A percentile compares a stretch with the other conserved stretches of the same genome.
Conservation (phyloP, 106 monocot genomes). For the Vanilla planifolia region DNA sequence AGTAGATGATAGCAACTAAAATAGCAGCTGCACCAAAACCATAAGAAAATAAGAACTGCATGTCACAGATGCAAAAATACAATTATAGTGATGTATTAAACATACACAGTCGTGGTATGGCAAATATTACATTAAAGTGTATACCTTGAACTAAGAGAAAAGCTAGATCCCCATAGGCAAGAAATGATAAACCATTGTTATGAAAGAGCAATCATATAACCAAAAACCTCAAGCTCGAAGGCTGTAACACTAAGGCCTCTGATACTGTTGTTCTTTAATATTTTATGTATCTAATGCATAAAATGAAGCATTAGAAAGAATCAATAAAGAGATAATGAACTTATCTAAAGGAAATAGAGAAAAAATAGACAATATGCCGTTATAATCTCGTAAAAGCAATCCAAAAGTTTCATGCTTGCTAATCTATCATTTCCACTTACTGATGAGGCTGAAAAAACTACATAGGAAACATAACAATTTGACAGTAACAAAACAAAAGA, state of each 20-base stretch:
- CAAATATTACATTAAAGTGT: neutral
- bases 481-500: too few species aligned
- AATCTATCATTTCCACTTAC: neutral
- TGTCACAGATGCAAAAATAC: neutral
- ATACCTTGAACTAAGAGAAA: slow-evolving; percentile 93
- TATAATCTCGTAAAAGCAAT: neutral
- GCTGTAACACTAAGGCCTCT: slow-evolving; percentile 79
- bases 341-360: neutral
- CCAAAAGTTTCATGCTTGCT: neutral
- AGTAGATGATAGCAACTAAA: slow-evolving; percentile 81
- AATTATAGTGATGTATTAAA: neutral
- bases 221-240: slow-evolving; percentile 94
- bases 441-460: too few species aligned
- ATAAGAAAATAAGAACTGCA: slow-evolving; percentile 14
- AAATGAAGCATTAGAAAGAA: too few species aligned
- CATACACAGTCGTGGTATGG: neutral
- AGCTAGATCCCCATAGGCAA: slow-evolving; percentile 81
- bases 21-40: slow-evolving; percentile 57
- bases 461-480: too few species aligned
- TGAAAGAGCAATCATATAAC: slow-evolving; percentile 87
- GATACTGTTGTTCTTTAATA: slow-evolving; percentile 70
- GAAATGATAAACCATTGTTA: slow-evolving; percentile 93
- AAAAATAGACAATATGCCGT: neutral
- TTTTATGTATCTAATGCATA: slow-evolving; percentile 66
- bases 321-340: too few species aligned